Base-by-base conservation (phyloP, 1,284 basidiomycete genomes). In the Filobasidium uniguttulatum region DNA sequence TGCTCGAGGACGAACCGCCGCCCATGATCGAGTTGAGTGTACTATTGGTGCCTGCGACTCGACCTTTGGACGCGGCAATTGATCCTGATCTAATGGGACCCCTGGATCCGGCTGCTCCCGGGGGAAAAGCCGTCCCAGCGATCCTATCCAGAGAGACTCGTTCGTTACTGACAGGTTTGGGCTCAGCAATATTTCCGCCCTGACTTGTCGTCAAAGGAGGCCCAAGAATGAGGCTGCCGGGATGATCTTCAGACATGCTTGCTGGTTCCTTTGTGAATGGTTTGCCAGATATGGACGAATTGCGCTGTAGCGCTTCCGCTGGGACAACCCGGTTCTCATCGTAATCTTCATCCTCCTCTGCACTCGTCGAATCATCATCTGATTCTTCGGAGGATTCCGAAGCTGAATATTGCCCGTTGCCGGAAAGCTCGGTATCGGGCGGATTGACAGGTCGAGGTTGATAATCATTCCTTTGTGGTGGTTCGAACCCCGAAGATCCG, bases 351-450 rank as follows among this genome's bases (percentile, higher is more conserved):
- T 23, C 47, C 30, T 54, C 46, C 15, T 49, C 43, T 25, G 55
- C 28, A 23, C 57, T 33, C 7, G 20, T 22, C 19, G 19, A 31
- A 17, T 41, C 36, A 19, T 22, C 35, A 12, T 41, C 46, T 19
- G 15, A n/a, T n/a, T n/a, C n/a, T n/a, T n/a, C n/a, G n/a, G n/a
- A n/a, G n/a, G n/a, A n/a, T n/a, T n/a, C n/a, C 55, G 5, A 64
- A 62, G 53, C 64, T 66, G 20, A 65, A 48, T 0, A 67, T 66
- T 12, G 68, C 66, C 46, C 63, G 65, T 5, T 66, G 66, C 10
- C 66, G 68, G 10, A 67, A 47, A 37, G 38, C 29, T 19, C 19
- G 29, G 33, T 19, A 33, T 45, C 46, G 8, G 10, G 17, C 33
- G 38, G 37, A 23, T 22, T 35, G 28, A 28, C 30, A n/a, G 26